Base-by-base conservation (phyloP, 2,329 filamentous ascomycete genomes). In the Epichloe festucae region DNA sequence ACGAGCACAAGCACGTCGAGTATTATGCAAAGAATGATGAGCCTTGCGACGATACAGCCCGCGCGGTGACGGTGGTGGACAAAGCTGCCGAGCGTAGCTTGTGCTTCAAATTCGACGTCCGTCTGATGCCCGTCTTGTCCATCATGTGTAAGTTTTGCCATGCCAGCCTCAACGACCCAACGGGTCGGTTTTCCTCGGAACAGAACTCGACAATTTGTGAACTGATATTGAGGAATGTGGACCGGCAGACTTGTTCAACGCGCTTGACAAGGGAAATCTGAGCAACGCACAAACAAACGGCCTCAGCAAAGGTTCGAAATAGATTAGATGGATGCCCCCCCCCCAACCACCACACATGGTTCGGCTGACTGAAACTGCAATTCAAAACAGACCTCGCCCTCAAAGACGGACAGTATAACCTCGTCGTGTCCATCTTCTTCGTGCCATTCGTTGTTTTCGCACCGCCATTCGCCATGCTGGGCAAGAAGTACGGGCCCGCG, bases 391-490 rank as follows among this genome's bases (percentile, higher is more conserved):
- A 70, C 48, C 64, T 72, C 21, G 53, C 75, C 51, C 78, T 88
- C 70, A 74, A 75, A 50, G 52, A 61, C 3, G 74, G 79, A 59
- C 76, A 87, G 64, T 87, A 89, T 70, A 89, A 87, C 65, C 76
- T 81, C 45, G 73, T 87, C 46, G 66, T 89, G 41, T 78, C 74
- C 56, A 81, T 89, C 56, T 89, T 89, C 71, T 89, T 85, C 65
- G 73, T 89, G 5, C 85, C 85, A 0, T 89, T 84, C 62, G 85
- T 89, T 49, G 62, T 89, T 41, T 83, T 81, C 49, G 84, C 84
- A 0, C 84, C 82, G 0, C 63, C 68, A 8, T 56, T 71, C 1
- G 67, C 68, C 44, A 82, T 89, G 65, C 63, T 85, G 11, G 84
- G 83, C 54, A 89, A 89, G 69, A 82, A 79, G 56, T 86, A 76